These are phyloP conservation scores for Rubroshorea leprosula DNA, from an alignment of 345 rosid genomes.

Conservation along the genomic window DNA sequence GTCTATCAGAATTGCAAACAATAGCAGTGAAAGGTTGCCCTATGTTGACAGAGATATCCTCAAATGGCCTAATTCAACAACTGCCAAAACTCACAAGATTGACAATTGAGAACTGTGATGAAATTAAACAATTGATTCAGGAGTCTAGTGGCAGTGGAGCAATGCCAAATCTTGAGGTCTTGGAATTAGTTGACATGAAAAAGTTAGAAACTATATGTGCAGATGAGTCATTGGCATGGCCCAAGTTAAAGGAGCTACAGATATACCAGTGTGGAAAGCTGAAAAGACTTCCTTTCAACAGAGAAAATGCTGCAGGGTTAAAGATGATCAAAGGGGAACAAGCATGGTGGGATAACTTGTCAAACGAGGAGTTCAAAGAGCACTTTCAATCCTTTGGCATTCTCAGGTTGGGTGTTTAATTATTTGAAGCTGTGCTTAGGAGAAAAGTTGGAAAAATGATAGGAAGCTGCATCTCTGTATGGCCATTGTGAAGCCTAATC, in stretches of 20 bases:
- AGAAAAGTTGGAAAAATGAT: neutral
- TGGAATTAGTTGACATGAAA: conserved; percentile 18
- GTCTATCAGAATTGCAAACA: conserved; percentile 14
- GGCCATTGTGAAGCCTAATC: no score
- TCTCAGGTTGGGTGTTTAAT: neutral
- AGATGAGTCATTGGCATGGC: conserved; percentile 17
- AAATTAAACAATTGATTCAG: conserved; percentile 18
- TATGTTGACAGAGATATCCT: conserved; percentile 13
- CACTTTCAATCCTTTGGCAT: neutral
- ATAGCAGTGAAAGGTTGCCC: conserved; percentile 14
- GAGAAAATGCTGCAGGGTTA: neutral
- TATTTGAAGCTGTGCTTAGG: no score
- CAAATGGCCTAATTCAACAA: conserved; percentile 7
- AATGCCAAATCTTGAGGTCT: conserved; percentile 14
- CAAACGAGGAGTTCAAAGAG: neutral
- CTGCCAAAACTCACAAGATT: conserved; percentile 18
- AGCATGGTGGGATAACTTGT: conserved; percentile 2
- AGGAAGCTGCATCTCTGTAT: no score
- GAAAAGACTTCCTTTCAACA: conserved; percentile 13
- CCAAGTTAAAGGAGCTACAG: neutral
- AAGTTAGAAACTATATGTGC: neutral
- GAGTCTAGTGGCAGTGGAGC: neutral
- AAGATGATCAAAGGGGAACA: neutral
- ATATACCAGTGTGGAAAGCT: conserved; percentile 13
- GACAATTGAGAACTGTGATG: conserved; percentile 18